Conservation (phyloP, 2,329 filamentous ascomycete genomes). For the Fusarium xyrophilum region DNA sequence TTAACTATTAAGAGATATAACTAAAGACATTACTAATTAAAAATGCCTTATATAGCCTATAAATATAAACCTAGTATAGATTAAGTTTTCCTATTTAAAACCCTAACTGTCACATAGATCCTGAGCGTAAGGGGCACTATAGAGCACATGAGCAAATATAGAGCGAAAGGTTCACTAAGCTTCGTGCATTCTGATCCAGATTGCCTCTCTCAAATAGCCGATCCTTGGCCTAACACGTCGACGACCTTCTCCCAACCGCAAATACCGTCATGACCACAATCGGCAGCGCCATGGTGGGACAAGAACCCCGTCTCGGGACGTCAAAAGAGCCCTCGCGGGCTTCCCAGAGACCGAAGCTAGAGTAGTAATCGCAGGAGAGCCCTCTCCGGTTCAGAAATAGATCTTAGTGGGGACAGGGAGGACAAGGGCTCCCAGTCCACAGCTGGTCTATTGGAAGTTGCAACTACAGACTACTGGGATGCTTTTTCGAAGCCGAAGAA, state of each 20-base stretch:
- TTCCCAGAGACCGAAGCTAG: not conserved
- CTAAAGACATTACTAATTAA: no score
- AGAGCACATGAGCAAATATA: no score
- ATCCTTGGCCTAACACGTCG: not conserved
- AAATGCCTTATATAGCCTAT: no score
- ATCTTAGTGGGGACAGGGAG: not conserved
- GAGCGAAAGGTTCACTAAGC: no score
- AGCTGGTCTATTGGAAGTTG: not conserved
- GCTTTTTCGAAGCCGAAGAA: not conserved
- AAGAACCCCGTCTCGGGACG: not conserved
- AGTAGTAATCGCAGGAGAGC: not conserved
- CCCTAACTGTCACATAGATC: no score
- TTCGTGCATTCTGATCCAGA: not conserved
- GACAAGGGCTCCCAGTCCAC: not conserved
- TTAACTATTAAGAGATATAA: no score
- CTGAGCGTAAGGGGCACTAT: no score
- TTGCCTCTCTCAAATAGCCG: not conserved
- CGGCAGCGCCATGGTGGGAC: not conserved
- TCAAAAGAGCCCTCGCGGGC: not conserved
- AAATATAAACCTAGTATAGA: no score
- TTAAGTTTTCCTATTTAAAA: no score
- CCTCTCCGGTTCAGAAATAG: not conserved
- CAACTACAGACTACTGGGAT: not conserved
- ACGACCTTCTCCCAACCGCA: not conserved
- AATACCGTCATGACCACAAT: not conserved